Conservation (phyloP, 1,284 basidiomycete species). For the Cerrena zonata region DNA sequence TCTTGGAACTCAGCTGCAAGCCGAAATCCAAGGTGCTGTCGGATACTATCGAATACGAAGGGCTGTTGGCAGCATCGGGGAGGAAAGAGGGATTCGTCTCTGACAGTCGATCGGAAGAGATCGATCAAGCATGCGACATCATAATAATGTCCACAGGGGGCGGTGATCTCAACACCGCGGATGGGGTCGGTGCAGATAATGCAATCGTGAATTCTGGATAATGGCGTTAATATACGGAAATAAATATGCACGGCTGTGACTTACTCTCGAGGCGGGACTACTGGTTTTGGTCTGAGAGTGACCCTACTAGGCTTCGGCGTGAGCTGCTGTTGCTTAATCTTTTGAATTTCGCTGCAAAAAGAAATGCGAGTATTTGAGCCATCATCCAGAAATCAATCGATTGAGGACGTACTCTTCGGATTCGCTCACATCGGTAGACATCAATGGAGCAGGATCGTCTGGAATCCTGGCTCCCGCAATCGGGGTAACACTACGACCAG, state of each 20-base stretch:
- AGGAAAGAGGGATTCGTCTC: conserved; percentile 40
- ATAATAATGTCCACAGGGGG: conserved; percentile 35
- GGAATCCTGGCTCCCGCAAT: not conserved
- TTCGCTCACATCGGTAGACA: not conserved
- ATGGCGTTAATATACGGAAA: not conserved
- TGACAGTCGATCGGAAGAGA: conserved; percentile 32
- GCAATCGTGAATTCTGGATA: conserved; percentile 16
- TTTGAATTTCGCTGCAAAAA: not conserved
- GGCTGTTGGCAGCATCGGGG: conserved; percentile 36
- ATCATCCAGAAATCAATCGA: not conserved
- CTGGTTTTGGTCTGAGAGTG: not conserved
- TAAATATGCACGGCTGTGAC: not conserved
- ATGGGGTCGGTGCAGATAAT: conserved; percentile 29
- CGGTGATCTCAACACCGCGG: conserved; percentile 17
- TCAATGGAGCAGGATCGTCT: not conserved
- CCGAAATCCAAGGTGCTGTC: conserved; percentile 19
- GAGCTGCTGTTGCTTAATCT: too few relatives aligned
- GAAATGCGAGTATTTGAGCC: not conserved
- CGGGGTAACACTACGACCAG: conserved; percentile 12
- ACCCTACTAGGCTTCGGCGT: not conserved
- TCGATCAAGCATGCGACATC: conserved; percentile 33
- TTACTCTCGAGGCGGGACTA: not conserved
- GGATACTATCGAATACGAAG: conserved; percentile 25
- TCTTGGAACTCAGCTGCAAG: conserved; percentile 23
- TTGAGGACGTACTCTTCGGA: not conserved